These are phyloP conservation scores for Antarctomyces pellizariae DNA, from an alignment of 495 filamentous ascomycete species.

Conservation along the genomic window DNA sequence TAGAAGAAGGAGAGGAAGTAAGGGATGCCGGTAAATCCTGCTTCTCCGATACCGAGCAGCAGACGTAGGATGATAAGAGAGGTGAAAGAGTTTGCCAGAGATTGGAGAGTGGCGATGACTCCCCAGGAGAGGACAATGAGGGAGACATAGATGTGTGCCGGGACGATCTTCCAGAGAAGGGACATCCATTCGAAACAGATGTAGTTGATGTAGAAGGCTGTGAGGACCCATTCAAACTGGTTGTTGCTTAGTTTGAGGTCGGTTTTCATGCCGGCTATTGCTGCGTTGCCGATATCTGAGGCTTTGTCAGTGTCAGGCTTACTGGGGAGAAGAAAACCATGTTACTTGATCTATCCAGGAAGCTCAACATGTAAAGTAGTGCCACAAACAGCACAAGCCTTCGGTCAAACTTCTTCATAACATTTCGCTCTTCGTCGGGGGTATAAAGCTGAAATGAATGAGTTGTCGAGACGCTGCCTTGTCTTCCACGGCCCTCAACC, in stretches of 20 bases:
- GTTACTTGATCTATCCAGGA: constrained; percentile 55
- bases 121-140: constrained; percentile 48
- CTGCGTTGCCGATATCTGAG: constrained; percentile 59
- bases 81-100: constrained; percentile 44
- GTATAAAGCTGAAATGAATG: constrained; percentile 44
- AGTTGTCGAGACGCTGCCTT: constrained; percentile 17
- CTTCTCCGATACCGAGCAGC: constrained; percentile 49
- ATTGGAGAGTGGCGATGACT: constrained; percentile 45
- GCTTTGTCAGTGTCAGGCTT: constrained; percentile 2
- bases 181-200: constrained; percentile 48
- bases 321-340: neutral
- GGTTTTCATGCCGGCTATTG: constrained; percentile 43
- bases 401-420: constrained; percentile 52
- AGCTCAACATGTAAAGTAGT: constrained; percentile 58
- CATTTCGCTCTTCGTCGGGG: constrained; percentile 43
- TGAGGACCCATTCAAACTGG: constrained; percentile 57
- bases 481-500: constrained; percentile 5
- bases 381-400: constrained; percentile 60
- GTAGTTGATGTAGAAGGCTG: constrained; percentile 52
- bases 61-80: constrained; percentile 40
- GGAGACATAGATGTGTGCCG: constrained; percentile 33
- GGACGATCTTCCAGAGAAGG: constrained; percentile 50
- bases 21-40: constrained; percentile 54
- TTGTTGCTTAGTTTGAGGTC: constrained; percentile 44
- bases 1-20: constrained; percentile 78